These are phyloP conservation scores for Scedosporium boydii DNA, from an alignment of 2,329 filamentous ascomycete species.

Conservation along the genomic window DNA sequence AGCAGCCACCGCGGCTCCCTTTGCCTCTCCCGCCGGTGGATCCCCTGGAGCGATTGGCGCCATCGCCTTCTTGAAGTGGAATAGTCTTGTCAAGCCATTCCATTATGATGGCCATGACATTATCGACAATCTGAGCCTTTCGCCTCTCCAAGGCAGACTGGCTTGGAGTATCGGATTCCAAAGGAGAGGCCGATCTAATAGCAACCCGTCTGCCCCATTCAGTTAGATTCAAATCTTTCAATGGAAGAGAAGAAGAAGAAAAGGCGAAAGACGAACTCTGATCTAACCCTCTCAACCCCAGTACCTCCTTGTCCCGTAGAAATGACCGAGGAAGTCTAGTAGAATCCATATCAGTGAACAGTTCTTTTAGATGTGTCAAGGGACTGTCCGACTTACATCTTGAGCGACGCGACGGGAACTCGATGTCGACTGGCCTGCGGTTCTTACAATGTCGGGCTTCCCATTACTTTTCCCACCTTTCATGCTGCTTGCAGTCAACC, in stretches of 20 bases:
- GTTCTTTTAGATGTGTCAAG: not conserved
- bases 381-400: not conserved
- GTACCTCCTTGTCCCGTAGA: not conserved
- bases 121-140: slow-evolving; percentile 10
- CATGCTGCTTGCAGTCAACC: slow-evolving; percentile 1
- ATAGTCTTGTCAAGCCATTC: slow-evolving; percentile 10
- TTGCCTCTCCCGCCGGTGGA: slow-evolving; percentile 7
- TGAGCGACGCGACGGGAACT: slow-evolving; percentile 1
- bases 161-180: not conserved
- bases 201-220: too few species aligned
- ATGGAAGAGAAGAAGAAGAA: not conserved
- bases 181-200: too few species aligned
- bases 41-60: slow-evolving; percentile 7
- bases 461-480: not conserved
- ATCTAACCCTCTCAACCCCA: not conserved
- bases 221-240: not conserved
- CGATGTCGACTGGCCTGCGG: slow-evolving; percentile 5
- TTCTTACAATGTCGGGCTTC: not conserved
- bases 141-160: slow-evolving; percentile 1
- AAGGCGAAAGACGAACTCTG: not conserved
- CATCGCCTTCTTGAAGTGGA: slow-evolving; percentile 9
- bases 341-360: not conserved
- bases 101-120: slow-evolving; percentile 10
- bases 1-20: slow-evolving; percentile 13
- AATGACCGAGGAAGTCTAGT: slow-evolving; percentile 2